phyloP scores from a whole-genome alignment of 2,329 filamentous ascomycete species.

The Fusarium mundagurra region DNA sequence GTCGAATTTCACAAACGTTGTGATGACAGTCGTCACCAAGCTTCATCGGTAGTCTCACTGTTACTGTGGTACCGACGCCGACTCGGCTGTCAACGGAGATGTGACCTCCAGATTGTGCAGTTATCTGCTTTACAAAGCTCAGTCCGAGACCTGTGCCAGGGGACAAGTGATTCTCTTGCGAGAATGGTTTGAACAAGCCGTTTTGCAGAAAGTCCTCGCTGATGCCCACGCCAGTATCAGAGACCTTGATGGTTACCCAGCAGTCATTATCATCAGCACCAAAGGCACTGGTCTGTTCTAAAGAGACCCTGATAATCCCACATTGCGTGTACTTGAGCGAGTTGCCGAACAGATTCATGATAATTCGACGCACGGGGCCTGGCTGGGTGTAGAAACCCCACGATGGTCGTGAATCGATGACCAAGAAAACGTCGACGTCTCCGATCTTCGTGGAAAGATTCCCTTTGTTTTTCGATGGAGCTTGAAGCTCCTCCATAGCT shows the following conservation, averaged over 20 bases:
- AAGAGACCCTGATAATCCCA: conserved; percentile 46
- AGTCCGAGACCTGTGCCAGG: conserved; percentile 72
- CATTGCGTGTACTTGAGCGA: conserved; percentile 67
- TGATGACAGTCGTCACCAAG: not conserved
- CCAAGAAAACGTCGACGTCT: conserved; percentile 44
- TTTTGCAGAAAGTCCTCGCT: conserved; percentile 68
- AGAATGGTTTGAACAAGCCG: conserved; percentile 70
- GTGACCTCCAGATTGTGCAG: conserved; percentile 65
- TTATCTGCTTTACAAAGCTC: conserved; percentile 70
- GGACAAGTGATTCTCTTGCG: conserved; percentile 69
- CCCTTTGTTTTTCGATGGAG: not conserved
- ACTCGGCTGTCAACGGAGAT: conserved; percentile 64
- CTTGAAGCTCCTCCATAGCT: conserved; percentile 46
- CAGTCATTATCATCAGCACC: not conserved
- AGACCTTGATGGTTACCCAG: conserved; percentile 57
- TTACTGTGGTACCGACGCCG: conserved; percentile 50
- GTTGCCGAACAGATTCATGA: conserved; percentile 73
- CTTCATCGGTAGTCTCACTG: conserved; percentile 46
- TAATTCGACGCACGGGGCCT: conserved; percentile 61
- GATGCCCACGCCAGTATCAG: conserved; percentile 74
- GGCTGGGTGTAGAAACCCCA: conserved; percentile 66
- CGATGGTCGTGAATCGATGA: conserved; percentile 53
- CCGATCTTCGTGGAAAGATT: conserved; percentile 23
- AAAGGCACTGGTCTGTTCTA: conserved; percentile 34
- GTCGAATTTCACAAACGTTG: not conserved